phyloP scores from a whole-genome alignment of 83 land plant species.

The Isoetes engelmannii region DNA sequence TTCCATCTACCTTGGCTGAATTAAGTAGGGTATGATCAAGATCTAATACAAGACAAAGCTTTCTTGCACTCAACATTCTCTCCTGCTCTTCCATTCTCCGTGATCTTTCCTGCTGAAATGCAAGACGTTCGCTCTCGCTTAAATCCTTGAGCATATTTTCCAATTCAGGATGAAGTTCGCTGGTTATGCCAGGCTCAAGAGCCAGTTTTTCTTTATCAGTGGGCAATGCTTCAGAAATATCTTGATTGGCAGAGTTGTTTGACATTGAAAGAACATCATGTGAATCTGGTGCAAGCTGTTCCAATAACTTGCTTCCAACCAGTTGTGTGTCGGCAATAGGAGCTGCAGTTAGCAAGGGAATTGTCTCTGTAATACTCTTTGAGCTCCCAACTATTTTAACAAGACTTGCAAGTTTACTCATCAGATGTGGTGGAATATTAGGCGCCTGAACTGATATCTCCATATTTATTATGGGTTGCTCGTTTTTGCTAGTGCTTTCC shows the following conservation, averaged over 20 bases:
- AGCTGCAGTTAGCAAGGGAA: not conserved
- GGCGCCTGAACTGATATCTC: not conserved
- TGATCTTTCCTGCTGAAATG: conserved; percentile 71
- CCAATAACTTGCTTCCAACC: not conserved
- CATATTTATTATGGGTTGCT: conserved; percentile 4
- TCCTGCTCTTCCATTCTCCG: conserved; percentile 88
- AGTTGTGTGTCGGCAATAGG: conserved; percentile 1
- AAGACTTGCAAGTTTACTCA: not conserved
- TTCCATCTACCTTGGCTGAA: conserved; percentile 74
- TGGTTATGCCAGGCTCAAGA: conserved; percentile 43
- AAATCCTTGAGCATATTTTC: conserved; percentile 63
- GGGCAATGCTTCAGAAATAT: conserved; percentile 1
- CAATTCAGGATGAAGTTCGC: conserved; percentile 38
- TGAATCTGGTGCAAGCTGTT: conserved; percentile 3
- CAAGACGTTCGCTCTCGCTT: conserved; percentile 64
- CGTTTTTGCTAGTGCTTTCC: conserved; percentile 29
- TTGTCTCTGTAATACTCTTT: conserved; percentile 6
- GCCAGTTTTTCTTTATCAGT: conserved; percentile 15
- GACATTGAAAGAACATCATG: not conserved
- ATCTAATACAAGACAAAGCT: conserved; percentile 92
- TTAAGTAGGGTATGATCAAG: conserved; percentile 97
- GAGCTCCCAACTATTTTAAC: conserved; percentile 1
- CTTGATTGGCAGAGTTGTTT: not conserved
- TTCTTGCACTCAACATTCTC: conserved; percentile 73
- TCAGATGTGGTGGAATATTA: not conserved